Evolutionary conservation across 129 eudicot species (phyloP).

Genomic region (Flaveria sonorensis): DNA sequence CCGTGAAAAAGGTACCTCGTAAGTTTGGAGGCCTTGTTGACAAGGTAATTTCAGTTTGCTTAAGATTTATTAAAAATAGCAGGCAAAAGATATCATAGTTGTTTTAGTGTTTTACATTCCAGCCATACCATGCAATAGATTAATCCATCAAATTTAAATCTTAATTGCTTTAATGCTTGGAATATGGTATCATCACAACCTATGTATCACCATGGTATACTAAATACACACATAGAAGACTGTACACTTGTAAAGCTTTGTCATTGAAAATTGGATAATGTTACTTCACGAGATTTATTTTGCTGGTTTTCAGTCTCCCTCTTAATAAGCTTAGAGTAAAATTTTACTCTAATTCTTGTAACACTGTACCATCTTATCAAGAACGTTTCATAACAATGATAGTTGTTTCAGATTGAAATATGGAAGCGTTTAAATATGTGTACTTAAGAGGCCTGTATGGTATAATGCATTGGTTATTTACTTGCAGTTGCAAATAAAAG

Average conservation of each 20-base stretch:
- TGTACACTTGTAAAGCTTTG: not conserved
- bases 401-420: not conserved
- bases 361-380: slow-evolving; percentile 1
- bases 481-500: not conserved
- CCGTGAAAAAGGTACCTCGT: slow-evolving; percentile 71
- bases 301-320: not conserved
- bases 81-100: slow-evolving; percentile 4
- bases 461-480: not conserved
- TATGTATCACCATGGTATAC: not conserved
- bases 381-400: slow-evolving; percentile 12
- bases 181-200: not conserved
- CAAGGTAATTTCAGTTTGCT: slow-evolving; percentile 49
- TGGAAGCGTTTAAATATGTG: slow-evolving; percentile 5
- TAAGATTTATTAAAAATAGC: not conserved
- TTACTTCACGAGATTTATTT: not conserved
- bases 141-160: not conserved
- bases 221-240: not conserved
- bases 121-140: slow-evolving; percentile 1
- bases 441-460: not conserved
- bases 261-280: slow-evolving; percentile 1
- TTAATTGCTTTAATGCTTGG: slow-evolving; percentile 7
- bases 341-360: slow-evolving; percentile 1
- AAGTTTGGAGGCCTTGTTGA: slow-evolving; percentile 36
- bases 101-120: slow-evolving; percentile 19
- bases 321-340: slow-evolving; percentile 4